These are phyloP conservation scores for Schizophyllum amplum DNA, from an alignment of 1,284 basidiomycete genomes.

Conservation along the genomic window DNA sequence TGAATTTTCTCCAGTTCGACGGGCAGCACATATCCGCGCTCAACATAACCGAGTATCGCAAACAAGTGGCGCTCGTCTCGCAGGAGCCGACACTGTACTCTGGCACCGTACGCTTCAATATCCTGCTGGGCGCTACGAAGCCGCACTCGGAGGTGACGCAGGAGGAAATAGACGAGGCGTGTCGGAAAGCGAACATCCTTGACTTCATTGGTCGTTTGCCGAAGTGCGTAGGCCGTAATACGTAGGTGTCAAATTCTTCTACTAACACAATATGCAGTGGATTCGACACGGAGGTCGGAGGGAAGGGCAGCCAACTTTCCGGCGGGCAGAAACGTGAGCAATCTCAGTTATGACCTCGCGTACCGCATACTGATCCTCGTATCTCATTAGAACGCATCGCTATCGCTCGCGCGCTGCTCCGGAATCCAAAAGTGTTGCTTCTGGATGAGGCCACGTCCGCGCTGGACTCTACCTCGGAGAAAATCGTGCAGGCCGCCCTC, in stretches of 20 bases:
- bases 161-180: conserved; percentile 81
- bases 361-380: conserved; percentile 1
- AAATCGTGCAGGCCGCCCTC: conserved; percentile 89
- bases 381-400: conserved; percentile 86
- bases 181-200: conserved; percentile 82
- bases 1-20: conserved; percentile 49
- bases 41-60: conserved; percentile 79
- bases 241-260: neutral
- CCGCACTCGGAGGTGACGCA: conserved; percentile 79
- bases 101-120: conserved; percentile 82
- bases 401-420: conserved; percentile 89
- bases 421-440: conserved; percentile 90
- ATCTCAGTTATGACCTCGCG: neutral
- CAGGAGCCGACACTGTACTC: conserved; percentile 90
- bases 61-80: conserved; percentile 82
- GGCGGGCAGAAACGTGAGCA: conserved; percentile 86
- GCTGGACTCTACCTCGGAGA: conserved; percentile 88
- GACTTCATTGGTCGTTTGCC: conserved; percentile 88
- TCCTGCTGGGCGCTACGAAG: conserved; percentile 83
- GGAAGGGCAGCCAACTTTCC: conserved; percentile 88
- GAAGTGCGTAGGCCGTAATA: conserved; percentile 38
- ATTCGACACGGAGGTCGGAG: conserved; percentile 89
- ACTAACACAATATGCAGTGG: conserved; percentile 35
- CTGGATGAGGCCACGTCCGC: conserved; percentile 92
- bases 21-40: conserved; percentile 71